phyloP scores from a whole-genome alignment of 2,329 filamentous ascomycete genomes.

The Colletotrichum sp. region DNA sequence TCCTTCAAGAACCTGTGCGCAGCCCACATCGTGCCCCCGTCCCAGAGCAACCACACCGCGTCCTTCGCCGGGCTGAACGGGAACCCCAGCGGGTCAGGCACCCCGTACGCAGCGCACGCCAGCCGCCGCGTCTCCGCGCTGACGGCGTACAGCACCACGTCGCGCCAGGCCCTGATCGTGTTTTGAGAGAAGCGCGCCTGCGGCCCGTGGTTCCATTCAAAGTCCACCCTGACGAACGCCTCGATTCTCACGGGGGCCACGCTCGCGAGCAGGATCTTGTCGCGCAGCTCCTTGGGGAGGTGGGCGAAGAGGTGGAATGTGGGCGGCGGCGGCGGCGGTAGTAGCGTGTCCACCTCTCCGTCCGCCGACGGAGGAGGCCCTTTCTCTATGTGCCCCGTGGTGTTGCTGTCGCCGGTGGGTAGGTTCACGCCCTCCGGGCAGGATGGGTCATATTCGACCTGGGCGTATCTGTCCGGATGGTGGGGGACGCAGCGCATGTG shows the following conservation, averaged over 20 bases:
- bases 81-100: not conserved
- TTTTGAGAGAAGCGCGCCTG: not conserved
- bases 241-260: not conserved
- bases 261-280: not conserved
- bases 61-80: not conserved
- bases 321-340: not conserved
- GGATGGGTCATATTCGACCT: not conserved
- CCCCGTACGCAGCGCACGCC: not conserved
- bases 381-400: not conserved
- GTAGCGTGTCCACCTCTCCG: not conserved
- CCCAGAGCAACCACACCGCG: not conserved
- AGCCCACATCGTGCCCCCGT: not conserved
- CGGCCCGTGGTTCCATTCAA: not conserved
- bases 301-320: not conserved
- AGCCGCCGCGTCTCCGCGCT: not conserved
- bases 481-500: not conserved
- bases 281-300: not conserved
- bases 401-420: not conserved
- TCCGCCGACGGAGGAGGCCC: not conserved
- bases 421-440: not conserved
- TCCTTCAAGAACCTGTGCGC: not conserved
- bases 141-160: not conserved
- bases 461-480: not conserved
- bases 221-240: not conserved
- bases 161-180: not conserved